phyloP scores from a whole-genome alignment of 23 red algal species.

The Agarophyton chilense region DNA sequence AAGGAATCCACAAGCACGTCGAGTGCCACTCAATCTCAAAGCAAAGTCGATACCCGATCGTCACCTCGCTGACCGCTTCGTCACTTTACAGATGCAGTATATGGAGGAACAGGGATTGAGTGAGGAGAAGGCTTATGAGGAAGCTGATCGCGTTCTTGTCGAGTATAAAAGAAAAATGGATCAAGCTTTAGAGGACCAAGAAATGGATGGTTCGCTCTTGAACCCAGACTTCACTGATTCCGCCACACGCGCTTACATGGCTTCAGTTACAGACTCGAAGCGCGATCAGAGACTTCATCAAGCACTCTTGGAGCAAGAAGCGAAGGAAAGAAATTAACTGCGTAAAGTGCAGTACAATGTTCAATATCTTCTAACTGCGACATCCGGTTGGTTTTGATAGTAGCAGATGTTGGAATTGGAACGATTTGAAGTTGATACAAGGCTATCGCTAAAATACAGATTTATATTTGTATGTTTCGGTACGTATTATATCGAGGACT shows the following conservation, averaged over 20 bases:
- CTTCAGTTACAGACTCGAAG: constrained; percentile 33
- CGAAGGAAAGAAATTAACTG: neutral
- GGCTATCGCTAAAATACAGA: neutral
- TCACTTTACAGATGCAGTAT: constrained; percentile 18
- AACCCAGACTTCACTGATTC: neutral
- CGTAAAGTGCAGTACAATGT: neutral
- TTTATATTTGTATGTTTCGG: neutral
- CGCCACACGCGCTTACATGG: constrained; percentile 21
- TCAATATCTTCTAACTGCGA: neutral
- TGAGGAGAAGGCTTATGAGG: constrained; percentile 46
- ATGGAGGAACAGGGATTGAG: constrained; percentile 42
- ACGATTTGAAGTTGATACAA: neutral
- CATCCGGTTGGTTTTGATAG: neutral
- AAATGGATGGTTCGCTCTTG: constrained; percentile 19
- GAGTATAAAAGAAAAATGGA: neutral
- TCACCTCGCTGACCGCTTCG: constrained; percentile 50
- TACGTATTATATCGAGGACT: neutral
- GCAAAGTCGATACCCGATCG: constrained; percentile 9
- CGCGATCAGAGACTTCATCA: constrained; percentile 48
- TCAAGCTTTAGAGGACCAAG: neutral
- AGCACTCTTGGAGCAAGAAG: constrained; percentile 16
- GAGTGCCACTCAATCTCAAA: constrained; percentile 36
- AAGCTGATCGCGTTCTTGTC: constrained; percentile 15
- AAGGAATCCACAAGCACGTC: constrained; percentile 40
- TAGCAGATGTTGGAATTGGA: neutral